These are phyloP conservation scores for Pythium vanterpoolii DNA, from an alignment of 352 stramenopile genomes.

Conservation along the genomic window DNA sequence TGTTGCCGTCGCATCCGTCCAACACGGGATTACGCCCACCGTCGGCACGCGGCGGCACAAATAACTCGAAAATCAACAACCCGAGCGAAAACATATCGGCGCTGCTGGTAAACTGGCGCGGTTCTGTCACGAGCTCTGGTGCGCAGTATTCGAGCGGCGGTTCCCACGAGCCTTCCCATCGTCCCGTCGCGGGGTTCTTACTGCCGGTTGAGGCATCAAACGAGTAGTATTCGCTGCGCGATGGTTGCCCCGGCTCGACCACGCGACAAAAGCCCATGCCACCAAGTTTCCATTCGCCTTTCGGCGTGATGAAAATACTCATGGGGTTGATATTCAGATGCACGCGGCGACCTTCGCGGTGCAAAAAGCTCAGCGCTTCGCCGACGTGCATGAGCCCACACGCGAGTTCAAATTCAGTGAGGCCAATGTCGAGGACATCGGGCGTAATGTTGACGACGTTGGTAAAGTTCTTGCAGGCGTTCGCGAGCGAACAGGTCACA, in stretches of 20 bases:
- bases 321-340: conserved; percentile 83
- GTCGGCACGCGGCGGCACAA: conserved; percentile 71
- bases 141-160: conserved; percentile 84
- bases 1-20: conserved; percentile 83
- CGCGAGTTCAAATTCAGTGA: conserved; percentile 86
- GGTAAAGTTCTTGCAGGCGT: conserved; percentile 88
- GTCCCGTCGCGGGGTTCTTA: conserved; percentile 50
- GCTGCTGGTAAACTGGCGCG: conserved; percentile 70
- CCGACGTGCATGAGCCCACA: conserved; percentile 87
- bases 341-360: conserved; percentile 85
- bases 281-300: conserved; percentile 90
- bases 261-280: conserved; percentile 88
- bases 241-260: conserved; percentile 79
- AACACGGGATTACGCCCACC: conserved; percentile 79
- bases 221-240: conserved; percentile 80
- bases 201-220: conserved; percentile 46
- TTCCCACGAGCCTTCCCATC: conserved; percentile 70
- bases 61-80: conserved; percentile 83
- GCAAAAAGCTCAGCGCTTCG: conserved; percentile 88
- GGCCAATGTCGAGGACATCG: conserved; percentile 83
- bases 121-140: conserved; percentile 81
- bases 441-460: conserved; percentile 85
- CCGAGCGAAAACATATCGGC: conserved; percentile 88
- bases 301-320: conserved; percentile 90
- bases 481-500: conserved; percentile 87